phyloP scores from a whole-genome alignment of 1,139 yeast genomes.

The Scheffersomyces quercinus region DNA sequence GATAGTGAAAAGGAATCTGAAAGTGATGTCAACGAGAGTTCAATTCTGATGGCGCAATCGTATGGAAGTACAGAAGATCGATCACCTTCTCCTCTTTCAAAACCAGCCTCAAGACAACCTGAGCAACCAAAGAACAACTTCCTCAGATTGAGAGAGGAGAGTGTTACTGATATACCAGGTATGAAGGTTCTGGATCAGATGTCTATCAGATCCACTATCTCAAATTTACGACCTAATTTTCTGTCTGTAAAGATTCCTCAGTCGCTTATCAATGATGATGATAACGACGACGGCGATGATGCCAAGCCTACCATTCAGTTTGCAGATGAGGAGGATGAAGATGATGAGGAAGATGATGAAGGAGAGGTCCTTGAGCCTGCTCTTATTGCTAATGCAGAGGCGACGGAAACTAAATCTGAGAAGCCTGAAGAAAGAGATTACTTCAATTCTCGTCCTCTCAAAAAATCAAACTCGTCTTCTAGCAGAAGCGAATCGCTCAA shows the following conservation, averaged over 20 bases:
- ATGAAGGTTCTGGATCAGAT: slow-evolving; percentile 19
- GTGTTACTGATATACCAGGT: neutral
- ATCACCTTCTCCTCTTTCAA: slow-evolving; percentile 1
- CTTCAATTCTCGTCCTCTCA: neutral
- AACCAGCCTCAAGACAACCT: slow-evolving; percentile 2
- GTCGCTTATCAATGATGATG: slow-evolving; percentile 68
- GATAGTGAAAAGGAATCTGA: slow-evolving; percentile 27
- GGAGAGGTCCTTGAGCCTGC: slow-evolving; percentile 10
- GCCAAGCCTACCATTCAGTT: slow-evolving; percentile 27
- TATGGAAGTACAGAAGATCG: slow-evolving; percentile 2
- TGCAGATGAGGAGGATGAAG: slow-evolving; percentile 24
- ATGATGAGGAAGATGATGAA: slow-evolving; percentile 10
- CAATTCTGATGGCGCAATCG: neutral
- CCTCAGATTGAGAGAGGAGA: slow-evolving; percentile 2
- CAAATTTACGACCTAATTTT: slow-evolving; percentile 63
- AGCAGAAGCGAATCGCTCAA: slow-evolving; percentile 1
- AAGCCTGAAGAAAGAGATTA: neutral
- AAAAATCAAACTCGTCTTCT: neutral
- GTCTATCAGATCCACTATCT: slow-evolving; percentile 34
- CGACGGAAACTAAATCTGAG: neutral
- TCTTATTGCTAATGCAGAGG: neutral
- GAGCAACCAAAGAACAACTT: neutral
- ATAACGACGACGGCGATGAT: slow-evolving; percentile 44
- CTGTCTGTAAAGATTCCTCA: slow-evolving; percentile 78
- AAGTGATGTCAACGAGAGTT: slow-evolving; percentile 1